phyloP scores from a whole-genome alignment of 2,329 filamentous ascomycete genomes.

The Myotisia sp. region DNA sequence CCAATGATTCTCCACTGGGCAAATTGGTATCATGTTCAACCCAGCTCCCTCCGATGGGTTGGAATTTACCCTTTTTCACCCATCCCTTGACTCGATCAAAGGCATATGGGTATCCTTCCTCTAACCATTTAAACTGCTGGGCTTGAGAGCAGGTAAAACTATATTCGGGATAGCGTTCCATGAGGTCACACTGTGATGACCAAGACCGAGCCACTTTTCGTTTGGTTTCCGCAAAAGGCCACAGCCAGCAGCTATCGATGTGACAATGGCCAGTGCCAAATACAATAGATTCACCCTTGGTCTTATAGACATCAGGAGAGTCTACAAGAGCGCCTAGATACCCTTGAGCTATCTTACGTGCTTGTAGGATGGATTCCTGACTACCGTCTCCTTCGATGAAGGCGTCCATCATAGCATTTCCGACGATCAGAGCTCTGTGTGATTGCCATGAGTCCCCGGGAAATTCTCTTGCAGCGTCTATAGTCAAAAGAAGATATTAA shows the following conservation, averaged over 20 bases:
- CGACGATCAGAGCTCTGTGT: slow-evolving; percentile 69
- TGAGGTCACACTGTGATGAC: slow-evolving; percentile 90
- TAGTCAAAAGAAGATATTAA: slow-evolving; percentile 2
- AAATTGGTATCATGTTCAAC: slow-evolving; percentile 98
- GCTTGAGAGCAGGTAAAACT: slow-evolving; percentile 87
- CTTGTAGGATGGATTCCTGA: slow-evolving; percentile 60
- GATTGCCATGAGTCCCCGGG: slow-evolving; percentile 76
- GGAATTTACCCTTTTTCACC: slow-evolving; percentile 79
- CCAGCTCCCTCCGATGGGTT: slow-evolving; percentile 95
- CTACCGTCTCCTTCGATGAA: slow-evolving; percentile 66
- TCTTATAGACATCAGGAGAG: slow-evolving; percentile 70
- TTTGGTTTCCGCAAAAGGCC: slow-evolving; percentile 96
- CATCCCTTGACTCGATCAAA: slow-evolving; percentile 85
- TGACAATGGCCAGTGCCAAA: slow-evolving; percentile 91
- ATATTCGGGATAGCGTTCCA: slow-evolving; percentile 89
- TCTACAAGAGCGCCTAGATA: slow-evolving; percentile 73
- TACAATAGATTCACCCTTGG: slow-evolving; percentile 59
- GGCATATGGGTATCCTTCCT: slow-evolving; percentile 71
- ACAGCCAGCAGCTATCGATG: slow-evolving; percentile 96
- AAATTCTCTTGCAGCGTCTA: slow-evolving; percentile 81
- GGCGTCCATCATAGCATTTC: slow-evolving; percentile 76
- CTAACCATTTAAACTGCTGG: slow-evolving; percentile 96
- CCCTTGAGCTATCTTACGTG: slow-evolving; percentile 66
- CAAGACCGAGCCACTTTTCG: slow-evolving; percentile 90
- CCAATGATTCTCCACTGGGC: slow-evolving; percentile 85